Base-by-base conservation (phyloP, 306 rosid genomes). In the Dalbergia oliveri region DNA sequence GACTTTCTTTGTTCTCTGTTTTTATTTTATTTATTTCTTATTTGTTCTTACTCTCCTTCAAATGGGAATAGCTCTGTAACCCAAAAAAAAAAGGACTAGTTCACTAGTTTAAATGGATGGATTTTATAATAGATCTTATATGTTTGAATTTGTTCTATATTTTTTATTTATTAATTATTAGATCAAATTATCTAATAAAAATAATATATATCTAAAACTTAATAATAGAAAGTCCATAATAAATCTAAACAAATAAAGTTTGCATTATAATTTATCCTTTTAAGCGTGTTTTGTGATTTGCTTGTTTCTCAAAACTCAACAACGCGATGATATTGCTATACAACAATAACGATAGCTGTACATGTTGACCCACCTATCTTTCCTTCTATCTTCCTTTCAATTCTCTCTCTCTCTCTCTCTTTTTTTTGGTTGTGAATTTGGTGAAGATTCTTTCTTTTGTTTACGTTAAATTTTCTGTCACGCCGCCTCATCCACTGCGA, bases 401-500 rank as follows among this genome's bases (percentile, higher is more conserved):
- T 54, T 54, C 60, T 16, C 15, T 13, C 15, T 12, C 9, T 26
- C 3, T 49, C 23, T 21, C 0, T 3, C 1, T 34, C 8, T 16
- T 12, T 50, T 3, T 3, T 21, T 9, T 19, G 6, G 6, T n/a
- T 5, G 4, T 3, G 14, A 6, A 72, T 47, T 57, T 18, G 39
- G 43, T 58, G 21, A 79, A 62, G 23, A 79, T 79, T 72, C 83
- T 79, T 51, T 78, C 34, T 9, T 44, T 37, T 72, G 44, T 51
- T 71, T 72, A 43, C 12, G 43, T 76, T 65, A 73, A 16, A 53
- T 64, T 65, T 81, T 81, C 62, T 16, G 63, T 11, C 62, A 53
- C 69, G 79, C 84, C 78, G 74, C 75, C 74, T 72, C 74, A 54
- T 72, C 79, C 79, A 72, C 74, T 72, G 41, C 50, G 34, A 6